Conservation (phyloP, 2,329 filamentous ascomycete species). For the Penicillium sclerotigenum region DNA sequence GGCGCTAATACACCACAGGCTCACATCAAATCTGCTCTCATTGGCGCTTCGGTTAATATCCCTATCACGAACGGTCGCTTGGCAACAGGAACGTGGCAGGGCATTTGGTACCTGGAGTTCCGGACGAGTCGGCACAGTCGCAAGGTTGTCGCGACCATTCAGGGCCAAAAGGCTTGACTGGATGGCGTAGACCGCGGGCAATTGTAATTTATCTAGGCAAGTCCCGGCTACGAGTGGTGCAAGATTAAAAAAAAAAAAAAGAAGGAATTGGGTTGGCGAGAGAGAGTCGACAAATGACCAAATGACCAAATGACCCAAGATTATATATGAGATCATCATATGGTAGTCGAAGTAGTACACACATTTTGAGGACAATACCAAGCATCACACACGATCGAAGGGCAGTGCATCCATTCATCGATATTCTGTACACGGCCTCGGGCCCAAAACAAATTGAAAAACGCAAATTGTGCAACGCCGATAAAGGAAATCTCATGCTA, state of each 20-base stretch:
- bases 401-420: conserved; percentile 31
- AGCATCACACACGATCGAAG: conserved; percentile 13
- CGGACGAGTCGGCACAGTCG: conserved; percentile 70
- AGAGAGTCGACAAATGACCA: conserved; percentile 2
- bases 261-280: background rate
- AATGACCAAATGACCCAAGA: too few species aligned
- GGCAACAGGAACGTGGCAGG: conserved; percentile 60
- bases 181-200: conserved; percentile 6
- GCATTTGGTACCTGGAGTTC: conserved; percentile 95
- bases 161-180: conserved; percentile 66
- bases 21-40: conserved; percentile 86
- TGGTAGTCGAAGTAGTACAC: conserved; percentile 4
- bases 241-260: background rate
- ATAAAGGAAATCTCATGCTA: conserved; percentile 31
- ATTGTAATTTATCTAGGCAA: conserved; percentile 15
- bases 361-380: conserved; percentile 9
- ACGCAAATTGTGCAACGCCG: conserved; percentile 36
- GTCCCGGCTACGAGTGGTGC: background rate
- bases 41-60: conserved; percentile 85
- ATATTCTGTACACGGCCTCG: conserved; percentile 38
- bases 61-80: conserved; percentile 85
- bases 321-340: conserved; percentile 4
- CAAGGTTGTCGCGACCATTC: conserved; percentile 86
- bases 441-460: conserved; percentile 29
- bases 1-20: conserved; percentile 47